Percentiles rank a stretch among this genome's conserved stretches.
Evolutionary conservation across 2,329 filamentous ascomycete genomes (phyloP).

Genomic region (Fusarium veterinarium): DNA sequence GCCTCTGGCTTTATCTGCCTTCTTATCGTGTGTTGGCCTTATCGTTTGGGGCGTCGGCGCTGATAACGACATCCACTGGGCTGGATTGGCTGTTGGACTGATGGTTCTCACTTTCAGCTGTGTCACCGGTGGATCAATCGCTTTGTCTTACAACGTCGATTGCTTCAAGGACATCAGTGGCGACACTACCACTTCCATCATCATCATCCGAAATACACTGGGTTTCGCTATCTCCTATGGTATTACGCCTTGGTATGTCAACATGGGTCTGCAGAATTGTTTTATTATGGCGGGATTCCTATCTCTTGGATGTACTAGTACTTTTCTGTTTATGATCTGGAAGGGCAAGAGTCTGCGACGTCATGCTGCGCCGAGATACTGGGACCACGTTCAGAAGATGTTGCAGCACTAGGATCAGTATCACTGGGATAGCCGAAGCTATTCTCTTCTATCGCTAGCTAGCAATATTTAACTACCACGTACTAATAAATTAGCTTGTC

Average conservation of each 20-base stretch:
- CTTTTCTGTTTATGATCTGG: neutral
- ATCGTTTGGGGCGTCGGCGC: neutral
- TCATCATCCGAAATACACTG: neutral
- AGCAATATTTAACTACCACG: rapidly evolving
- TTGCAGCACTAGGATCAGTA: neutral
- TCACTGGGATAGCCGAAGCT: too few relatives aligned
- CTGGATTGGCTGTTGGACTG: neutral
- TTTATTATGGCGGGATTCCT: neutral
- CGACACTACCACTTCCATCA: neutral
- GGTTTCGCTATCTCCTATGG: neutral
- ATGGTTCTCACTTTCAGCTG: neutral
- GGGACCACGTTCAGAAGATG: neutral
- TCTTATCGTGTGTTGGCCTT: neutral
- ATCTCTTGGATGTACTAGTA: neutral
- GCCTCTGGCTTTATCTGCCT: neutral
- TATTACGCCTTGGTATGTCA: neutral
- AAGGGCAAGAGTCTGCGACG: neutral
- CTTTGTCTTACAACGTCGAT: neutral
- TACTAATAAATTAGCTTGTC: neutral
- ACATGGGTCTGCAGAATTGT: neutral
- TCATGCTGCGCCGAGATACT: neutral
- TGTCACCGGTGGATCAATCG: neutral
- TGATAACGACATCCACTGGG: neutral
- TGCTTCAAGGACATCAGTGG: neutral
- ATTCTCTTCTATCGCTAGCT: neutral